Percentiles rank a stretch among this genome's conserved stretches.
phyloP scores from a whole-genome alignment of 495 filamentous ascomycete genomes.

The Penicillium malachiteum region DNA sequence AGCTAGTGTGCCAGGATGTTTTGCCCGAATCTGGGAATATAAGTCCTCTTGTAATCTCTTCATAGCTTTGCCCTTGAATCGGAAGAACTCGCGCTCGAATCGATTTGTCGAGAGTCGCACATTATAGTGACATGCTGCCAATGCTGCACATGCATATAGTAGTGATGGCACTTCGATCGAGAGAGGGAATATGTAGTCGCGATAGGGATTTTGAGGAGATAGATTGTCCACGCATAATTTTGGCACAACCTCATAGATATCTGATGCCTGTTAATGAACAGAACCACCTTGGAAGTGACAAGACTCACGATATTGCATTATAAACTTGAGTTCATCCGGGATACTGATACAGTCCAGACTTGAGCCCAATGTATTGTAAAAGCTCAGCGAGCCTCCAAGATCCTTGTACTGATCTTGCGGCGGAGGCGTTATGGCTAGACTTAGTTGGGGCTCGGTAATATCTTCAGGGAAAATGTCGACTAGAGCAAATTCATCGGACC shows the following conservation, averaged over 20 bases:
- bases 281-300: neutral
- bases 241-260: slow-evolving; percentile 1
- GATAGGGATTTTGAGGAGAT: slow-evolving; percentile 3
- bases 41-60: slow-evolving; percentile 2
- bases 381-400: neutral
- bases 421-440: too few species aligned
- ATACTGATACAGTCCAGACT: neutral
- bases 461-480: too few species aligned
- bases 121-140: slow-evolving; percentile 4
- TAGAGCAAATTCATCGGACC: too few species aligned
- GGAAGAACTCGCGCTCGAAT: neutral
- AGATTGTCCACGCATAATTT: slow-evolving; percentile 2
- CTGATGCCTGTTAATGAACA: neutral
- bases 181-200: slow-evolving; percentile 3
- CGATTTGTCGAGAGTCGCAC: slow-evolving; percentile 1
- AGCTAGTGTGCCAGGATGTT: neutral
- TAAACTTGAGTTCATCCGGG: slow-evolving; percentile 2
- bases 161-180: slow-evolving; percentile 2
- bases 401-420: neutral
- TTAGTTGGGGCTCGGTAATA: too few species aligned
- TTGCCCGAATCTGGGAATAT: neutral
- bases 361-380: neutral
- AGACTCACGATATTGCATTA: slow-evolving; percentile 4
- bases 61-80: slow-evolving; percentile 4
- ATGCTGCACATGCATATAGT: slow-evolving; percentile 1